A percentile compares a stretch with the other conserved stretches of the same genome.
Evolutionary conservation across 768 basidiomycete genomes (phyloP).

Genomic region (Mycena capillaripes): DNA sequence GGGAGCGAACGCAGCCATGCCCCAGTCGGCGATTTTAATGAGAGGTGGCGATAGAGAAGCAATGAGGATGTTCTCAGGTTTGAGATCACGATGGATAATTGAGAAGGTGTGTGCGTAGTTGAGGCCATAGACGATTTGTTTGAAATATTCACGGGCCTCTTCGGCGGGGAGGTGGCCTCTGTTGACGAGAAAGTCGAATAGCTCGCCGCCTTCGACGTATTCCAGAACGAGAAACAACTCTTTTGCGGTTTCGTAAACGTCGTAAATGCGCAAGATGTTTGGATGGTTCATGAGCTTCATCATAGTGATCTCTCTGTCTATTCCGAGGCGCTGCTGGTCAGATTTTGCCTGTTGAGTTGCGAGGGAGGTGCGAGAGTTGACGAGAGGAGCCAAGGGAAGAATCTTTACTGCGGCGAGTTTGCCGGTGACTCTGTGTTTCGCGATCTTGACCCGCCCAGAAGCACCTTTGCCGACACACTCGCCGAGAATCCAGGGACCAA

Average conservation of each 20-base stretch:
- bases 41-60: conserved; percentile 84
- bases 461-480: conserved; percentile 96
- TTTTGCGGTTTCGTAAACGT: conserved; percentile 93
- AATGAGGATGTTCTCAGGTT: conserved; percentile 97
- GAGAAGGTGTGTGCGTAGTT: conserved; percentile 98
- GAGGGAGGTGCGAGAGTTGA: conserved; percentile 78
- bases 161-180: conserved; percentile 82
- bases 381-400: conserved; percentile 84
- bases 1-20: conserved; percentile 96
- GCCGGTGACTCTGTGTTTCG: conserved; percentile 86
- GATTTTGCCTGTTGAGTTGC: conserved; percentile 77
- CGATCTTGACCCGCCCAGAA: conserved; percentile 95
- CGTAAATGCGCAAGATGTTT: conserved; percentile 95
- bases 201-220: conserved; percentile 95
- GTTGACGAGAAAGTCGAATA: conserved; percentile 96
- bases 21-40: conserved; percentile 98
- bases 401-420: conserved; percentile 98
- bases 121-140: conserved; percentile 94
- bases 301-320: conserved; percentile 97
- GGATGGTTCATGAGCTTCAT: conserved; percentile 99
- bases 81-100: conserved; percentile 97
- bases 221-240: conserved; percentile 95
- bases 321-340: conserved; percentile 87
- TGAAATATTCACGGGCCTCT: conserved; percentile 93
- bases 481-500: conserved; percentile 95